Conservation (phyloP, 495 filamentous ascomycete species). For the Penicillium daleae region DNA sequence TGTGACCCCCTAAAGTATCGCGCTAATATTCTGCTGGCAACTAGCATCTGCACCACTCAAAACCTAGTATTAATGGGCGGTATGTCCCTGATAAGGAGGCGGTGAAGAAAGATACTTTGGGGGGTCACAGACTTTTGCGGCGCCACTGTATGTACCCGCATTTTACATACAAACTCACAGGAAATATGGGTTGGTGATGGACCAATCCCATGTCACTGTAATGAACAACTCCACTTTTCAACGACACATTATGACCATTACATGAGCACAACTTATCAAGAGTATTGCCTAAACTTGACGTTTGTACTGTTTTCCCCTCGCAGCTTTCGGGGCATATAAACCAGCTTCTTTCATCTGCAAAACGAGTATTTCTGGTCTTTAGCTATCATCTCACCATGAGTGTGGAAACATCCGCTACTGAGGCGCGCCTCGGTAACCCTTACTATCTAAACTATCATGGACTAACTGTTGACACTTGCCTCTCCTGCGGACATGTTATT, state of each 20-base stretch:
- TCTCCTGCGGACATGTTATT: slow-evolving; percentile 4
- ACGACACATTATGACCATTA: neutral
- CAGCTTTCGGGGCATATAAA: neutral
- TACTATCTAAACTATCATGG: neutral
- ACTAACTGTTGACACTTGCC: neutral
- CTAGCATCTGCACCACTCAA: too few relatives aligned
- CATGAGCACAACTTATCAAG: neutral
- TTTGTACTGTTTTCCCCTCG: neutral
- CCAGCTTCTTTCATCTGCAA: neutral
- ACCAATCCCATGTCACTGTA: neutral
- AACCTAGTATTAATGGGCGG: too few relatives aligned
- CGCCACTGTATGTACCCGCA: neutral
- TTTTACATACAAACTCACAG: neutral
- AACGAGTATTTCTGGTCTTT: neutral
- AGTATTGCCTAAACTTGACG: neutral
- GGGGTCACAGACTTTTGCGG: too few relatives aligned
- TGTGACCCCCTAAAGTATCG: too few relatives aligned
- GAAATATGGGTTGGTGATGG: neutral
- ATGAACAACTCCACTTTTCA: neutral
- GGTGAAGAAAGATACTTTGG: too few relatives aligned
- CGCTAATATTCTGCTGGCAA: too few relatives aligned
- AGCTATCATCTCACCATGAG: neutral
- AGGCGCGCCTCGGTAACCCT: neutral
- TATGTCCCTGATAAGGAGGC: too few relatives aligned
- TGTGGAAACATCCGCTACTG: neutral